These are phyloP conservation scores for Fusarium solani-melongenae DNA, from an alignment of 2,329 filamentous ascomycete genomes.

Conservation along the genomic window DNA sequence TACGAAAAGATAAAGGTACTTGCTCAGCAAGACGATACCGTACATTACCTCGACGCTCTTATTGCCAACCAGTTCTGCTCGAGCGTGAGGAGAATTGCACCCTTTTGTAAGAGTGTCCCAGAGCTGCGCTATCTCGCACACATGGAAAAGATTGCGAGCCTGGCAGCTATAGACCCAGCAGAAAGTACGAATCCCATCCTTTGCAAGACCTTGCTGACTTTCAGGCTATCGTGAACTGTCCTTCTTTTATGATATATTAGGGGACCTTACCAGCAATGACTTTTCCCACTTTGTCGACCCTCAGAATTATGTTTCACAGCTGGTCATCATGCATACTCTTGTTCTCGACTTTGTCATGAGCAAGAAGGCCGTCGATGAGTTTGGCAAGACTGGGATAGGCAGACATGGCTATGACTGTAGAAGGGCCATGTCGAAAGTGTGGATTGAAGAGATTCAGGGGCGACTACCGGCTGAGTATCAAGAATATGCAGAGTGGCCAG, in stretches of 20 bases:
- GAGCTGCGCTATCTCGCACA: conserved; percentile 47
- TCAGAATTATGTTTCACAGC: conserved; percentile 45
- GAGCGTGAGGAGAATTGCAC: conserved; percentile 43
- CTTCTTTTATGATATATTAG: conserved; percentile 45
- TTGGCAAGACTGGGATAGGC: neutral
- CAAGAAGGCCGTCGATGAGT: conserved; percentile 27
- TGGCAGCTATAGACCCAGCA: conserved; percentile 39
- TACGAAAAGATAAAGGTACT: conserved; percentile 41
- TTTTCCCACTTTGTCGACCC: conserved; percentile 48
- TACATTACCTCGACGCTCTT: conserved; percentile 24
- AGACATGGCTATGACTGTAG: conserved; percentile 34
- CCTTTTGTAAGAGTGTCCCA: conserved; percentile 45
- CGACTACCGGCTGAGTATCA: conserved; percentile 46
- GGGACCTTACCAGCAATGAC: conserved; percentile 43
- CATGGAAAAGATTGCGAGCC: conserved; percentile 44
- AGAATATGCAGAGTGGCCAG: conserved; percentile 48
- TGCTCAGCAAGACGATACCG: conserved; percentile 12
- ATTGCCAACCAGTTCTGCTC: conserved; percentile 43
- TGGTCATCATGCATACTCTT: conserved; percentile 53
- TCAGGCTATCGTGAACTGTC: conserved; percentile 43
- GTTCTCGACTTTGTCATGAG: conserved; percentile 47
- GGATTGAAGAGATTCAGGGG: conserved; percentile 51
- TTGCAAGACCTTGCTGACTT: neutral
- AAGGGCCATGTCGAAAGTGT: conserved; percentile 49
- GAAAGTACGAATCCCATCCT: conserved; percentile 40